phyloP scores from a whole-genome alignment of 1,139 yeast species.

The Geotrichum candidum region DNA sequence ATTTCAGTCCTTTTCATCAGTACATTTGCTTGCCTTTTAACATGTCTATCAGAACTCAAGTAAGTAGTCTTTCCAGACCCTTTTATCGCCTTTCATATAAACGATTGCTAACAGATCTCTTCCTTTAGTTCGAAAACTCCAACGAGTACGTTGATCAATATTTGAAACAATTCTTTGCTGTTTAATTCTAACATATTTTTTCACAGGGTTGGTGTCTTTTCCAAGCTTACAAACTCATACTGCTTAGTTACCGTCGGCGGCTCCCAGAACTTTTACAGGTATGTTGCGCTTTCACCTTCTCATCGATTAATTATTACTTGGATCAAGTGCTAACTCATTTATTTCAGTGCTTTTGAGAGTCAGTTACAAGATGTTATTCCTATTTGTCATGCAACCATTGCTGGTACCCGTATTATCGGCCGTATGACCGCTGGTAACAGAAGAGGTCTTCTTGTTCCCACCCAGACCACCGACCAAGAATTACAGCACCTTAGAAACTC shows the following conservation, averaged over 20 bases:
- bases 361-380: constrained; percentile 96
- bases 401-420: constrained; percentile 96
- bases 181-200: constrained; percentile 2
- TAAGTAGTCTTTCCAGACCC: constrained; percentile 1
- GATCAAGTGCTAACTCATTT: neutral
- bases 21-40: neutral
- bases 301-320: neutral
- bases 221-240: constrained; percentile 94
- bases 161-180: neutral
- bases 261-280: constrained; percentile 84
- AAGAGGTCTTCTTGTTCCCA: constrained; percentile 93
- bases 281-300: neutral
- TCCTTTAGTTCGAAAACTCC: constrained; percentile 78
- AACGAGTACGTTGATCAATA: constrained; percentile 50
- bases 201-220: constrained; percentile 76
- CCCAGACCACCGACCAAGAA: constrained; percentile 98
- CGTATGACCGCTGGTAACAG: constrained; percentile 99
- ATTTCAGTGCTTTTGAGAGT: constrained; percentile 81
- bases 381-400: constrained; percentile 93
- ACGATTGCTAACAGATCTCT: neutral
- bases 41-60: constrained; percentile 19
- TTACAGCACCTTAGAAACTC: constrained; percentile 95
- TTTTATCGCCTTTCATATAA: neutral
- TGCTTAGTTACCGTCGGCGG: constrained; percentile 97
- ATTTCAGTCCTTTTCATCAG: neutral